Conservation (phyloP, 148 eudicot species). For the Drosera capensis region DNA sequence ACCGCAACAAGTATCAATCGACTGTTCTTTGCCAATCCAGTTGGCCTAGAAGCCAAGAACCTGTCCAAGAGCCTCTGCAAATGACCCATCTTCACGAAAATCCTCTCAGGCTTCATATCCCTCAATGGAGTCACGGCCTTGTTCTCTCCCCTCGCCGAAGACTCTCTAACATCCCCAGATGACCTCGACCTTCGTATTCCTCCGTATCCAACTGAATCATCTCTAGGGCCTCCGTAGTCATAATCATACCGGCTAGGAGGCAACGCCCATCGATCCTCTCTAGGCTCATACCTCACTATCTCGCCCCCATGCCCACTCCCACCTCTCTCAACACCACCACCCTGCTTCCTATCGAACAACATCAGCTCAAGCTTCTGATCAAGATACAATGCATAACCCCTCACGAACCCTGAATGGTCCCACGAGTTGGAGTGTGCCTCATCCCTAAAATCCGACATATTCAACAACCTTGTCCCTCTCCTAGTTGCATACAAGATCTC, state of each 20-base stretch:
- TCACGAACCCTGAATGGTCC: slow-evolving; percentile 46
- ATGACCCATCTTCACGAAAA: slow-evolving; percentile 27
- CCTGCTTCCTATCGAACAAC: slow-evolving; percentile 55
- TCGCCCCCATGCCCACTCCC: slow-evolving; percentile 32
- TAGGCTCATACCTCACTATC: slow-evolving; percentile 35
- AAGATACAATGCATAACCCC: slow-evolving; percentile 36
- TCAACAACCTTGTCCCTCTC: slow-evolving; percentile 27
- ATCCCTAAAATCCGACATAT: slow-evolving; percentile 40
- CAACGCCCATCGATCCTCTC: slow-evolving; percentile 54
- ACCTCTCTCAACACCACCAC: slow-evolving; percentile 12
- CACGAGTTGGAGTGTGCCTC: slow-evolving; percentile 41
- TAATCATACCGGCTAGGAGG: slow-evolving; percentile 57
- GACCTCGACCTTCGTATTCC: slow-evolving; percentile 12
- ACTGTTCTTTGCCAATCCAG: slow-evolving; percentile 22
- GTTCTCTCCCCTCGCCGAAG: slow-evolving; percentile 7
- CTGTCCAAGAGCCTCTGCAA: slow-evolving; percentile 34
- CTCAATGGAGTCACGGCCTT: slow-evolving; percentile 13
- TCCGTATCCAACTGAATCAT: slow-evolving; percentile 19
- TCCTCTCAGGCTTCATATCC: slow-evolving; percentile 31
- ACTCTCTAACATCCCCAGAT: slow-evolving; percentile 14
- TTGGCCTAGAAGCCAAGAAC: slow-evolving; percentile 31
- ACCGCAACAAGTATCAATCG: slow-evolving; percentile 31
- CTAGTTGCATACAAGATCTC: slow-evolving; percentile 29
- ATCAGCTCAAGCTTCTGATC: slow-evolving; percentile 45
- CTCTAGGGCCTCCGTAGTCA: slow-evolving; percentile 40